Base-by-base conservation (phyloP, 768 basidiomycete genomes). In the Guyanaporus albipodus region DNA sequence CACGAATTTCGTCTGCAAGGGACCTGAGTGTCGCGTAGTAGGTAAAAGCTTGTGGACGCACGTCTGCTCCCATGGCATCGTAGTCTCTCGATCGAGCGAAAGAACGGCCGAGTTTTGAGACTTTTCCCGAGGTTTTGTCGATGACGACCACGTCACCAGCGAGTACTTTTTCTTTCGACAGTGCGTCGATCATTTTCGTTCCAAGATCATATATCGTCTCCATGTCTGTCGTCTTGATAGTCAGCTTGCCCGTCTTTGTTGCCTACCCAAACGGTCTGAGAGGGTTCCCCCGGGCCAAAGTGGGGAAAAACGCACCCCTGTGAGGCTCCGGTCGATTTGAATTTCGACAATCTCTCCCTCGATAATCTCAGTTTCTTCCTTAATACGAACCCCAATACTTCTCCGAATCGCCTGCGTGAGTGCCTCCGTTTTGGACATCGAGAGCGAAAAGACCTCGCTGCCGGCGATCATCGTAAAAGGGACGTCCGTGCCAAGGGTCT, bases 341-440 rank as follows among this genome's bases (percentile, higher is more conserved):
- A 98, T 94, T 70, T 99, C 95, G 6, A 98, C 92, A 8, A 99
- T 91, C 67, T 99, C 95, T 43, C 96, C 96, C 63, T 96, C 93
- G 53, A 98, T 93, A 40, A 99, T 78, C 61, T 99, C 96, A 3
- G 89, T 89, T 72, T 98, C 95, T 64, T 98, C 96, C 66, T 91
- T 95, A 62, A 99, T 97, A 37, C 95, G 77, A 2, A 99, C 93
- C 15, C 95, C 96, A 60, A 99, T 99, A 61, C 91, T 92, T 58
- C 95, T 75, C 57, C 95, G 77, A 70, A 99, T 91, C 0, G 94
- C 92, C 64, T 98, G 95, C 0, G 94, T 98, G 50, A 99, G 78
- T 18, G 93, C 93, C 64, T 99, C 96, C 2, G 96, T 99, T 71
- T 97, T 98, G 23, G 89, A 93, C 91, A 98, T 96, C 59, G 93